These are phyloP conservation scores for Aureobasidium subglaciale DNA, from an alignment of 2,329 filamentous ascomycete species.

Conservation along the genomic window DNA sequence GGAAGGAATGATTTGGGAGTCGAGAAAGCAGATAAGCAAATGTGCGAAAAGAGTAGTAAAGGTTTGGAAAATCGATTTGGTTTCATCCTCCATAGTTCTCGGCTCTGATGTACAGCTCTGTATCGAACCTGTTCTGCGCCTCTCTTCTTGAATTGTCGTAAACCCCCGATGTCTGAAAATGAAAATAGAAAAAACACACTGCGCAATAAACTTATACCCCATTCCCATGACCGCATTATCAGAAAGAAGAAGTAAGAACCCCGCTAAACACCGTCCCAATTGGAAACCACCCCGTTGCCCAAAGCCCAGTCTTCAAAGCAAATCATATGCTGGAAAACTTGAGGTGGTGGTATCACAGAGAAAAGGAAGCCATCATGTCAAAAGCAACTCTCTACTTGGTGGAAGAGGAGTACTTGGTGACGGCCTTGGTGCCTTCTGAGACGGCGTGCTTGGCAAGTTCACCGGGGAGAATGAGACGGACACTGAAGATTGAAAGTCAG, in stretches of 20 bases:
- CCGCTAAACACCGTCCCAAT: constrained; percentile 30
- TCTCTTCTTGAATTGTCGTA: not conserved
- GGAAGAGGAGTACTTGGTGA: constrained; percentile 99
- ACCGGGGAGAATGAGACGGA: constrained; percentile 94
- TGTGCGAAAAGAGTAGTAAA: constrained; percentile 19
- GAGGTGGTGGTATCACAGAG: constrained; percentile 19
- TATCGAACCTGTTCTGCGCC: constrained; percentile 3
- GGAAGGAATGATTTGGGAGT: not conserved
- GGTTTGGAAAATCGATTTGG: constrained; percentile 11
- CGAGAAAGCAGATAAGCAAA: constrained; percentile 14
- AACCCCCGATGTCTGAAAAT: constrained; percentile 9
- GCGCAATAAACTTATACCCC: constrained; percentile 27
- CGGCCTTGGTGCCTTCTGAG: constrained; percentile 98
- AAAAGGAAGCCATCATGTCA: constrained; percentile 18
- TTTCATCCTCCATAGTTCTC: constrained; percentile 6
- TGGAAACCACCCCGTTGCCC: constrained; percentile 15
- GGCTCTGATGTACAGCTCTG: constrained; percentile 13
- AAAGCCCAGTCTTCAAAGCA: constrained; percentile 17
- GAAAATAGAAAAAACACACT: constrained; percentile 17
- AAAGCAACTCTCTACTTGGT: constrained; percentile 71
- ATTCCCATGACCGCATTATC: constrained; percentile 48
- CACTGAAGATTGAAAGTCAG: constrained; percentile 31
- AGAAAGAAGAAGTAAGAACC: constrained; percentile 29
- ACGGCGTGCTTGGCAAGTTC: constrained; percentile 99
- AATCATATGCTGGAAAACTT: not conserved